These are phyloP conservation scores for Blastobotrys buckinghamii DNA, from an alignment of 1,139 yeast genomes.

Conservation along the genomic window DNA sequence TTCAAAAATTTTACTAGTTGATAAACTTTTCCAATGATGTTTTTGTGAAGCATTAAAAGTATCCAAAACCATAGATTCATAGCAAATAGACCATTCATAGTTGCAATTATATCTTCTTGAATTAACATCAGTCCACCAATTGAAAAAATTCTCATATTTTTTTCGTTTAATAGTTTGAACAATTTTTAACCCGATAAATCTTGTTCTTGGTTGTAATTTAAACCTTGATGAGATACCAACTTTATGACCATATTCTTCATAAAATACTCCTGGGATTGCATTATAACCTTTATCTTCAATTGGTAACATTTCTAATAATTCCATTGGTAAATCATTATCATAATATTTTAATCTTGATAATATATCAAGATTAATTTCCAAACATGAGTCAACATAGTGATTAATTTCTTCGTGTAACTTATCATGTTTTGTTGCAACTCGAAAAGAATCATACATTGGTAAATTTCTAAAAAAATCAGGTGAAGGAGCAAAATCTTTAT, in stretches of 20 bases:
- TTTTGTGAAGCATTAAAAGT: not conserved
- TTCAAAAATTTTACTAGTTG: not conserved
- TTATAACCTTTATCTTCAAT: constrained; percentile 1
- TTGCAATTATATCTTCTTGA: not conserved
- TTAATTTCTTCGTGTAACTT: too few relatives aligned
- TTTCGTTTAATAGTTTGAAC: not conserved
- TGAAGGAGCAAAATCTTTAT: not conserved
- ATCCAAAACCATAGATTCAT: constrained; percentile 1
- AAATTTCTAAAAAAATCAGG: not conserved
- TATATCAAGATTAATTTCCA: not conserved
- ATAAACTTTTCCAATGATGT: constrained; percentile 1
- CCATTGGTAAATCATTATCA: not conserved
- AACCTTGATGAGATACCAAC: not conserved
- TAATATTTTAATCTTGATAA: not conserved
- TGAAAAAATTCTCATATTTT: not conserved
- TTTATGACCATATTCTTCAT: not conserved
- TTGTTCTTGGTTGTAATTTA: constrained; percentile 2
- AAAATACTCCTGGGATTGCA: not conserved
- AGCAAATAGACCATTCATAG: not conserved
- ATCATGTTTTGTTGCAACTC: too few relatives aligned
- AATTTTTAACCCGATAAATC: not conserved
- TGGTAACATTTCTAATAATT: not conserved
- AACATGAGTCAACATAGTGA: too few relatives aligned
- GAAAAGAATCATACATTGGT: not conserved
- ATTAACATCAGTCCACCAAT: not conserved